Conservation (phyloP, 331 rosid genomes). For the Cydonia oblonga region DNA sequence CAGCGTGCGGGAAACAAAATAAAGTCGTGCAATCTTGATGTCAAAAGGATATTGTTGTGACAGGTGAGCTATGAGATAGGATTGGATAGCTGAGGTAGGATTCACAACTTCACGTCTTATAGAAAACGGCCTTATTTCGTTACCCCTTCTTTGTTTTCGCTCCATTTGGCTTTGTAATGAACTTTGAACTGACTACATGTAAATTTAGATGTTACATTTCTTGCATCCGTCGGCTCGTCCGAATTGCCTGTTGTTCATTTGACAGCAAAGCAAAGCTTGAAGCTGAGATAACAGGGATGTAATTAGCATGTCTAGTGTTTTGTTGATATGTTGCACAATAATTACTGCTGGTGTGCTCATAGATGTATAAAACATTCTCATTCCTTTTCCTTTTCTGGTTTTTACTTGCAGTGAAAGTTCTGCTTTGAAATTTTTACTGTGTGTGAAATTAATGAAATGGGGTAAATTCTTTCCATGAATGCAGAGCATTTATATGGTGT, state of each 20-base stretch:
- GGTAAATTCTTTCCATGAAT: too few relatives aligned
- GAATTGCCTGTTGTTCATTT: conserved; percentile 23
- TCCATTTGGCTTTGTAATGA: conserved; percentile 46
- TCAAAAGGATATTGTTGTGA: conserved; percentile 20
- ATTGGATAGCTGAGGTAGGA: conserved; percentile 70
- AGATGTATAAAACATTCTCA: conserved; percentile 2
- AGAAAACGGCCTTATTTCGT: conserved; percentile 27
- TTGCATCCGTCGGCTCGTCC: conserved; percentile 28
- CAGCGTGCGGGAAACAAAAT: conserved; percentile 61
- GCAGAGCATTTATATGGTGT: too few relatives aligned
- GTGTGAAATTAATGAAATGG: too few relatives aligned
- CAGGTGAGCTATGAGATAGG: conserved; percentile 26
- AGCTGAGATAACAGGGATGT: conserved; percentile 36
- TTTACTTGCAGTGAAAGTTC: neutral
- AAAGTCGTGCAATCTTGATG: conserved; percentile 63
- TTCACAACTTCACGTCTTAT: conserved; percentile 30
- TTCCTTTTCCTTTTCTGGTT: neutral
- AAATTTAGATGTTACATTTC: conserved; percentile 58
- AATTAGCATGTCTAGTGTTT: conserved; percentile 24
- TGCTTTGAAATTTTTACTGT: neutral
- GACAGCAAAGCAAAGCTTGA: conserved; percentile 26
- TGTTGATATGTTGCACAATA: conserved; percentile 12
- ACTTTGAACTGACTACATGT: conserved; percentile 53
- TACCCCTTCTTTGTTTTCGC: conserved; percentile 12
- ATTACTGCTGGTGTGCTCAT: neutral